Evolutionary conservation across 202 grass and related monocot species (phyloP), one percentile per base, ranked within the genome.

Genomic region (Digitaria exilis): DNA sequence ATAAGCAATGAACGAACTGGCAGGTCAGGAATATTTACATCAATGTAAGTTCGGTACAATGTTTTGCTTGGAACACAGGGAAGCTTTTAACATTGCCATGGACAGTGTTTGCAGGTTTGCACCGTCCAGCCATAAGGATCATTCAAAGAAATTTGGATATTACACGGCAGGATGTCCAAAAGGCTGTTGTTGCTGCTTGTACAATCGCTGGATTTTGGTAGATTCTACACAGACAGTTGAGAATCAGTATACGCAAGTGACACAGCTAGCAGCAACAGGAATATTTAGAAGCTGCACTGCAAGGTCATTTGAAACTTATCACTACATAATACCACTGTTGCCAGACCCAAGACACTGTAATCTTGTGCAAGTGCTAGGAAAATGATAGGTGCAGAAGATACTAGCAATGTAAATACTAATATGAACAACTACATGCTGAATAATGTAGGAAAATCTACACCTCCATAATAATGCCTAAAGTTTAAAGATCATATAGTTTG

Each of bases 181-280:
- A 89, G 29, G 91, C 91, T 77, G 90, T 43, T 17, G 84, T 80
- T 57, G 91, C 91, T 56, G 91, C 91, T 59, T 88, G 29, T 70
- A 97, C 65, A 76, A 97, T 88, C 9, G 91, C 91, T 45, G 94
- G 94, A 35, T 97, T 97, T 76, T 97, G 94, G 82, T 97, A 97
- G 65, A 97, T 94, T 21, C 94, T 97, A 84, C 58, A 87, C 19
- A 55, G 4, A 5, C 41, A 75, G 48, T 32, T 71, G 2, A 35
- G 15, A 37, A 88, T 84, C 37, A 84, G 64, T 76, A 62, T 9
- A 9, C 0, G 16, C 22, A 28, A 65, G 52, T 48, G 35, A 41
- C 0, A 80, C 0, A 55, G 39, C 12, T 18, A 66, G 37, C 25
- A 71, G 26, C 4, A 29, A 29, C 57, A 45, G 19, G 21, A 56